Conservation (phyloP, 78 protist genomes). For the Chrysochromulina tobinii region DNA sequence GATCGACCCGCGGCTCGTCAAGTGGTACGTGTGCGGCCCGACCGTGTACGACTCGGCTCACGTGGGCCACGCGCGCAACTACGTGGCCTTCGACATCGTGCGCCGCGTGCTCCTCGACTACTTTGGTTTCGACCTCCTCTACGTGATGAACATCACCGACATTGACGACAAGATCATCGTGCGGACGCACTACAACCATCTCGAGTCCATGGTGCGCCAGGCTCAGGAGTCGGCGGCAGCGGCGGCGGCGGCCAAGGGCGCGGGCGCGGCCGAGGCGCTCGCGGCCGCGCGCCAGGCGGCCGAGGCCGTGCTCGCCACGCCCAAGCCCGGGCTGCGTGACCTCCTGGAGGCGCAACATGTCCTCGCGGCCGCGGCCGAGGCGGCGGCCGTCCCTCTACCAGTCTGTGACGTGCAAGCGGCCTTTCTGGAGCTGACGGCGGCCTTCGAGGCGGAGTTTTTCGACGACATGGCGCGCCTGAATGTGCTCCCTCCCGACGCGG, state of each 20-base stretch:
- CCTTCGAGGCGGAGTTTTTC: constrained; percentile 51
- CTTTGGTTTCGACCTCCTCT: constrained; percentile 44
- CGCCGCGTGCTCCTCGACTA: constrained; percentile 58
- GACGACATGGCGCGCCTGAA: constrained; percentile 10
- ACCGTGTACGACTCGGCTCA: constrained; percentile 73
- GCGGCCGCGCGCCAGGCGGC: not conserved
- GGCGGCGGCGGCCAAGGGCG: not conserved
- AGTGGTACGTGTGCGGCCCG: constrained; percentile 74
- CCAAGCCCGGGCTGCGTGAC: not conserved
- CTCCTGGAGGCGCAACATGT: not conserved
- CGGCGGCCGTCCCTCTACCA: too few relatives aligned
- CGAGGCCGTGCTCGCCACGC: not conserved
- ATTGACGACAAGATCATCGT: constrained; percentile 84
- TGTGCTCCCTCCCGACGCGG: constrained; percentile 10
- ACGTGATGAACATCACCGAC: constrained; percentile 62
- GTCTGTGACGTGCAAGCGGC: not conserved
- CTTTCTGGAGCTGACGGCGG: not conserved
- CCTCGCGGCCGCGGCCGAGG: not conserved
- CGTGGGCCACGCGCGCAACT: constrained; percentile 71
- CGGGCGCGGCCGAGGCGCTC: not conserved
- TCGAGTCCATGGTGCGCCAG: constrained; percentile 6
- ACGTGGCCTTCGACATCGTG: constrained; percentile 66
- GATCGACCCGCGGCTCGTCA: not conserved
- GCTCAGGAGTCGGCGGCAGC: not conserved
- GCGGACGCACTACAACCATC: constrained; percentile 70